Evolutionary conservation across 768 basidiomycete species (phyloP), one percentile per base, ranked within the genome.

Genomic region (Leccinum disarticulatum): DNA sequence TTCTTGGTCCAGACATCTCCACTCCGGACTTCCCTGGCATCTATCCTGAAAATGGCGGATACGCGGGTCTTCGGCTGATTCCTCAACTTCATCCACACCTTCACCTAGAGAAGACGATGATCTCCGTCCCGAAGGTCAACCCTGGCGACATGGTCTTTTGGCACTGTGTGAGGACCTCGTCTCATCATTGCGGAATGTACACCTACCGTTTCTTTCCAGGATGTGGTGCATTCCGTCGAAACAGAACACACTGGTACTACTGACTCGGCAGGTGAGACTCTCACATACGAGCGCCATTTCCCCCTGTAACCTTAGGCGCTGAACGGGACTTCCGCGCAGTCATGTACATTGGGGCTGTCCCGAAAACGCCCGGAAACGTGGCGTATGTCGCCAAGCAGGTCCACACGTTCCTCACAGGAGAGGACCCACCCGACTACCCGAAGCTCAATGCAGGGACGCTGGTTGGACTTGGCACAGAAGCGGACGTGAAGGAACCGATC

Each of bases 61-160:
- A 70, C 64, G 61, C 28, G 7, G 76, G 76, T 3, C 86, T 84
- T 15, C 68, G 66, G 28, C 84, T 84, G 8, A 87, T 80, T 13
- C 77, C 83, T 15, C 71, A 62, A 15, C 77, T 80, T 1, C 89
- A 92, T 67, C 90, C 90, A 6, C 87, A 92, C 70, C 75, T 92
- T 56, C 76, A 77, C 59, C 78, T 91, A 2, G 79, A 80, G 0
- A 73, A 81, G 52, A 85, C 84, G 1, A 90, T 92, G 87, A 83
- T 83, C 28, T 84, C 86, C 2, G 77, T 89, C 9, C 90, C 90
- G 2, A 82, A 79, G 61, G 90, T 92, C 6, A 76, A 79, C 54
- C 89, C 90, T 0, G 91, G 91, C 2, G 90, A 92, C 67, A 84
- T 87, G 65, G 87, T 90, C 3, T 90, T 87, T 73, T 91, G 90